Base-by-base conservation (phyloP, 164 flowering plant species). In the Nelumbo lutea region DNA sequence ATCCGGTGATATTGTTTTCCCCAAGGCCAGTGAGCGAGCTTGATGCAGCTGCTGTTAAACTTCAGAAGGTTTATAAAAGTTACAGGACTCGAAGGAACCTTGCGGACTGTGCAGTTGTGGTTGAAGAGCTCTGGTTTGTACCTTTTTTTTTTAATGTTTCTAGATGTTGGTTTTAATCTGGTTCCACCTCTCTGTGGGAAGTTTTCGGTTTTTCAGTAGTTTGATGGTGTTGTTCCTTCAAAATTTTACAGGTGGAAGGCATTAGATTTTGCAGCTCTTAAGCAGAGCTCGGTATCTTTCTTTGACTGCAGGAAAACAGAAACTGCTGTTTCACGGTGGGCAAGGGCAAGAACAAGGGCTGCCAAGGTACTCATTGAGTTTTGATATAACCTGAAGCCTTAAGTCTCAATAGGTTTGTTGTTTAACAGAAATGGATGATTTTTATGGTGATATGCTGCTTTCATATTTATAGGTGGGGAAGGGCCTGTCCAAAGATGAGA, bases 31-130 rank as follows among this genome's bases (percentile, higher is more conserved):
- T 64, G 56, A 41, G 75, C 44, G 82, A 84, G 72, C 85, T 77
- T 42, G 81, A 84, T 79, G 84, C 80, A 6, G 95, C 95, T 47
- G 95, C 90, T 14, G 73, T 81, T 62, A 86, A 74, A 76, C 70
- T 89, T 68, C 94, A 89, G 79, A 89, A 87, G 67, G 80, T 83
- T 52, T 89, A 89, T 77, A 86, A 83, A 80, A 86, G 95, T 78
- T 87, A 89, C 72, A 59, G 90, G 14, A 89, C 95, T 0, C 74
- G 95, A 68, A 77, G 95, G 61, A 87, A 82, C 70, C 86, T 89
- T 51, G 94, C 94, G 8, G 91, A 87, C 74, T 87, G 91, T 70
- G 94, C 91, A 2, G 88, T 87, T 41, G 86, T 89, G 39, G 82
- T 78, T 59, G 91, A 89, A 74, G 91, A 86, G 73, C 85, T 87